phyloP scores from a whole-genome alignment of 1,284 basidiomycete species.

The Papiliotrema laurentii region DNA sequence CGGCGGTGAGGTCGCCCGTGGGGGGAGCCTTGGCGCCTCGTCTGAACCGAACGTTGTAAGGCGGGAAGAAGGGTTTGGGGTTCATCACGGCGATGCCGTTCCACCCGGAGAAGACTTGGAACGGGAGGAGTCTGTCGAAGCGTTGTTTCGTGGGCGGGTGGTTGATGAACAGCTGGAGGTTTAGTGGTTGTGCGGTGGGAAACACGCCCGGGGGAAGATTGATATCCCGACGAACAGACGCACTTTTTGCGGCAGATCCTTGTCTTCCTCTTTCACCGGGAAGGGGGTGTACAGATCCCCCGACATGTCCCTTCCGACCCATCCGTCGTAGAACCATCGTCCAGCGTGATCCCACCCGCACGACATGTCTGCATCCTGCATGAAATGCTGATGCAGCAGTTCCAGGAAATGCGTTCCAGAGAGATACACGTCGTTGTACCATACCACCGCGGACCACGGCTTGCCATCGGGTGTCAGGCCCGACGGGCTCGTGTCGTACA shows the following conservation, averaged over 20 bases:
- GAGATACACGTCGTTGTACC: conserved; percentile 51
- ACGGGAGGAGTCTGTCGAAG: conserved; percentile 39
- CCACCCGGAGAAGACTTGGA: conserved; percentile 54
- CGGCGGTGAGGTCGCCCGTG: conserved; percentile 17
- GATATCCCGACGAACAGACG: conserved; percentile 7
- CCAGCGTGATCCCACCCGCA: conserved; percentile 51
- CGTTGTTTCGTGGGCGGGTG: conserved; percentile 31
- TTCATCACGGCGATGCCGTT: conserved; percentile 54
- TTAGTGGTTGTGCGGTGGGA: too few species aligned
- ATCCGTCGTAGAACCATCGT: conserved; percentile 50
- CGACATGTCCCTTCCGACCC: conserved; percentile 49
- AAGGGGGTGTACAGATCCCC: conserved; percentile 44
- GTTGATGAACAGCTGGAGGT: conserved; percentile 35
- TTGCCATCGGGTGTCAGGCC: conserved; percentile 38
- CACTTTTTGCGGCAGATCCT: conserved; percentile 41
- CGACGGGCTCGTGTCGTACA: conserved; percentile 33
- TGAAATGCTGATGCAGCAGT: conserved; percentile 46
- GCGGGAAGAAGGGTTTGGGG: conserved; percentile 39
- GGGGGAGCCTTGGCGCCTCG: conserved; percentile 25
- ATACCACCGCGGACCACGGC: conserved; percentile 44
- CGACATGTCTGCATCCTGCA: conserved; percentile 48
- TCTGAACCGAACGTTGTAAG: conserved; percentile 41
- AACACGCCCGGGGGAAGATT: background rate
- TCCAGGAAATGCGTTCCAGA: conserved; percentile 49
- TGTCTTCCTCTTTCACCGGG: conserved; percentile 44